Evolutionary conservation across 495 filamentous ascomycete species (phyloP).

Genomic region (Talaromyces nanjingensis): DNA sequence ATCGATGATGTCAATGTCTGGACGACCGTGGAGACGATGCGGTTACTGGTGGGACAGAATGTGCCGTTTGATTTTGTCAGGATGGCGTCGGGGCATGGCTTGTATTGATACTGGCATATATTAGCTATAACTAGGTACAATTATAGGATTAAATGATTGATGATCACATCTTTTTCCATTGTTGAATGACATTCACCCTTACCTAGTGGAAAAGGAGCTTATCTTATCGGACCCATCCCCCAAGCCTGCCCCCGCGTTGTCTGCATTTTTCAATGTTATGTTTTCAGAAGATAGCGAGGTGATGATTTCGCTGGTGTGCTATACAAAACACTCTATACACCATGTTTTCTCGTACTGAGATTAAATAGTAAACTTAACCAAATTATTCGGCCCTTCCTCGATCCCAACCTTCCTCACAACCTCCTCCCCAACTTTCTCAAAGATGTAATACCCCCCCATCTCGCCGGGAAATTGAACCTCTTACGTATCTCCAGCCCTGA

Average conservation of each 20-base stretch:
- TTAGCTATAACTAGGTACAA: background rate
- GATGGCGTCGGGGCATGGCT: constrained; percentile 61
- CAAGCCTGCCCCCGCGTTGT: too few relatives aligned
- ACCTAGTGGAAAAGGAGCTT: background rate
- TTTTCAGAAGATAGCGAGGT: too few relatives aligned
- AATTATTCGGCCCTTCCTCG: too few relatives aligned
- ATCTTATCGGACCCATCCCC: too few relatives aligned
- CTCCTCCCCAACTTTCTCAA: too few relatives aligned
- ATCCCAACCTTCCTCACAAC: too few relatives aligned
- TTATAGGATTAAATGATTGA: background rate
- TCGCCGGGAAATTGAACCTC: constrained; percentile 32
- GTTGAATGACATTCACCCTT: background rate
- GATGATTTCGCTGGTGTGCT: too few relatives aligned
- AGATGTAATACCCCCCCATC: too few relatives aligned
- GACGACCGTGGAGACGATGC: constrained; percentile 72
- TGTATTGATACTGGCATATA: constrained; percentile 42
- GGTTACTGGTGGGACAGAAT: constrained; percentile 74
- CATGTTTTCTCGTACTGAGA: too few relatives aligned
- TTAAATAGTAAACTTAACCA: too few relatives aligned
- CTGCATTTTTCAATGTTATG: too few relatives aligned
- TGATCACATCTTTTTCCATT: background rate
- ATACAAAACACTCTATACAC: too few relatives aligned
- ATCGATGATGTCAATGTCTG: constrained; percentile 72
- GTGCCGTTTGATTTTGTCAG: constrained; percentile 82
- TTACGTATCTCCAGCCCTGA: constrained; percentile 22